Percentiles rank a stretch among this genome's conserved stretches.
Evolutionary conservation across 1,284 basidiomycete species (phyloP).

Genomic region (Irpex sp.): DNA sequence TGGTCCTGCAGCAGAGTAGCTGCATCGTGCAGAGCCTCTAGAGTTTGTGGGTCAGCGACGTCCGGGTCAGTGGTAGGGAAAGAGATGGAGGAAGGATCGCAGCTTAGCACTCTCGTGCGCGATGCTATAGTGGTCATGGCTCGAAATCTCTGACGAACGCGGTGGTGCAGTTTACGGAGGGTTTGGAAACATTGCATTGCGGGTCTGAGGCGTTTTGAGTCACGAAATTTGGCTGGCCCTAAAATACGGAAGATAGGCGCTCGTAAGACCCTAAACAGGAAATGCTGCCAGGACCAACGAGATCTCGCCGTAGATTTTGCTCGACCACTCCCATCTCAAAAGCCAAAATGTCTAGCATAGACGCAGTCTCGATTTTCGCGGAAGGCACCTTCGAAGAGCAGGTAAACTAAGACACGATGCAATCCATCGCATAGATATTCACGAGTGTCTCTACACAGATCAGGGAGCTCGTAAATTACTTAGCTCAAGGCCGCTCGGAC

Average conservation of each 20-base stretch:
- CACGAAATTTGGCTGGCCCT: neutral
- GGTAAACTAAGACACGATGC: constrained; percentile 34
- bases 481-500: constrained; percentile 63
- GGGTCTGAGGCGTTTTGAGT: neutral
- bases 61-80: constrained; percentile 20
- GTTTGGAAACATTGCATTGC: neutral
- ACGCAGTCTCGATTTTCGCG: constrained; percentile 81
- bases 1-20: constrained; percentile 18
- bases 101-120: constrained; percentile 21
- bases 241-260: neutral
- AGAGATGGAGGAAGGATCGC: constrained; percentile 22
- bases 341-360: constrained; percentile 39
- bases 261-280: neutral
- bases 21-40: constrained; percentile 21
- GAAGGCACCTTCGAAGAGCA: constrained; percentile 88
- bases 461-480: constrained; percentile 74
- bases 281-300: neutral
- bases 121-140: constrained; percentile 14
- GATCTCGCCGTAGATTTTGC: neutral
- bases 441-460: constrained; percentile 43
- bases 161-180: neutral
- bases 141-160: neutral
- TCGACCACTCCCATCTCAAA: neutral
- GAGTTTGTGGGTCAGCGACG: constrained; percentile 19
- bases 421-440: neutral